Base-by-base conservation (phyloP, 2,329 filamentous ascomycete species). In the Alternaria angustiovoidea region DNA sequence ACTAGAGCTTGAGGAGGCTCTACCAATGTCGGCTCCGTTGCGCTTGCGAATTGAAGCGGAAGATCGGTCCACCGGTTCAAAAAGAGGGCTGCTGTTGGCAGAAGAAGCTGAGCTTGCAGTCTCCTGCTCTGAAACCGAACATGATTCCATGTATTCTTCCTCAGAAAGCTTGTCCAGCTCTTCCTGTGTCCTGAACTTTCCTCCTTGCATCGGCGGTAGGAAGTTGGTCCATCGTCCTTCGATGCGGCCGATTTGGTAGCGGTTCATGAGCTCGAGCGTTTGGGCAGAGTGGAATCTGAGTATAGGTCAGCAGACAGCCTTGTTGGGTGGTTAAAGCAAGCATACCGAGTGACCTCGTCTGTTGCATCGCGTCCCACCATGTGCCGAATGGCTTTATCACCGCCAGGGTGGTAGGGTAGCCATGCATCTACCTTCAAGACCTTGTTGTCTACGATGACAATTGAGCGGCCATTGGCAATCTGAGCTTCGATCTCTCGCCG, bases 321-420 rank as follows among this genome's bases (percentile, higher is more conserved):
- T 3, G 1, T 12, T 48, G 1, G 8, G 26, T 41, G 22, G 46
- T 43, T 38, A 18, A 41, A 22, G 20, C 14, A 9, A 56, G 83
- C 90, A 51, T 85, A 97, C 92, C 90, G 92, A 78, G 90, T 92
- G 63, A 98, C 89, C 80, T 98, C 95, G 78, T 97, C 94, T 11
- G 94, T 97, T 51, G 93, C 94, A 87, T 97, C 93, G 80, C 91
- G 88, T 63, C 93, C 93, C 62, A 98, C 87, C 93, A 97, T 95
- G 76, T 99, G 95, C 76, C 88, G 83, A 66, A 99, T 96, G 55
- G 94, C 87, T 80, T 93, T 95, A 71, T 94, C 89, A 69, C 95
- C 95, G 58, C 95, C 95, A 12, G 95, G 95, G 73, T 98, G 95
- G 74, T 91, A 97, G 54, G 88, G 88, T 53, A 96, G 82, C 92